These are phyloP conservation scores for Colletotrichum falcatum DNA, from an alignment of 2,329 filamentous ascomycete genomes.

Conservation along the genomic window DNA sequence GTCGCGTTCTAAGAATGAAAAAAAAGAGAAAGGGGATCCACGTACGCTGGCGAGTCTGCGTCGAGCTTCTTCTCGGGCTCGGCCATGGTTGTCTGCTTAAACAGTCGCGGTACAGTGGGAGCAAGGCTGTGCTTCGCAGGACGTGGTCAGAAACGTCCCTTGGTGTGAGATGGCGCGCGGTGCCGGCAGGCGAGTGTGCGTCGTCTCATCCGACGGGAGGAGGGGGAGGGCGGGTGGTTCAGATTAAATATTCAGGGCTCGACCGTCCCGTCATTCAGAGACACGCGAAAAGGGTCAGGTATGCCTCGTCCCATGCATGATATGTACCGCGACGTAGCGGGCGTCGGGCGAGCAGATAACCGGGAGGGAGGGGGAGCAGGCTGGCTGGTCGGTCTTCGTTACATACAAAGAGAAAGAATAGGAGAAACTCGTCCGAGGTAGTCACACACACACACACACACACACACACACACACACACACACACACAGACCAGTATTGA, in stretches of 20 bases:
- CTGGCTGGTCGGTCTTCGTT: not conserved
- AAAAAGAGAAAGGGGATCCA: not conserved
- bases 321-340: conserved; percentile 6
- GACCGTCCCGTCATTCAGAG: not conserved
- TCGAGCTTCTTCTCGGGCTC: conserved; percentile 19
- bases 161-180: not conserved
- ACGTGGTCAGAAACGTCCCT: not conserved
- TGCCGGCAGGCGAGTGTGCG: not conserved
- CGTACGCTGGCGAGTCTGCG: conserved; percentile 11
- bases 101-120: not conserved
- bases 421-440: conserved; percentile 11
- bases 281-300: not conserved
- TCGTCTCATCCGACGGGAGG: not conserved
- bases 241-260: conserved; percentile 9
- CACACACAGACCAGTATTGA: not conserved
- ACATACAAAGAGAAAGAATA: not conserved
- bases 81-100: not conserved
- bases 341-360: not conserved
- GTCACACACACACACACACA: not conserved
- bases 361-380: conserved; percentile 11
- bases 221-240: not conserved
- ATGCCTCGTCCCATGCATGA: conserved; percentile 6
- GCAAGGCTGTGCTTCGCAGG: not conserved
- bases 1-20: not conserved
- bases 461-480: not conserved